Conservation (phyloP, 148 eudicot genomes). For the Vaccinium myrtillus region DNA sequence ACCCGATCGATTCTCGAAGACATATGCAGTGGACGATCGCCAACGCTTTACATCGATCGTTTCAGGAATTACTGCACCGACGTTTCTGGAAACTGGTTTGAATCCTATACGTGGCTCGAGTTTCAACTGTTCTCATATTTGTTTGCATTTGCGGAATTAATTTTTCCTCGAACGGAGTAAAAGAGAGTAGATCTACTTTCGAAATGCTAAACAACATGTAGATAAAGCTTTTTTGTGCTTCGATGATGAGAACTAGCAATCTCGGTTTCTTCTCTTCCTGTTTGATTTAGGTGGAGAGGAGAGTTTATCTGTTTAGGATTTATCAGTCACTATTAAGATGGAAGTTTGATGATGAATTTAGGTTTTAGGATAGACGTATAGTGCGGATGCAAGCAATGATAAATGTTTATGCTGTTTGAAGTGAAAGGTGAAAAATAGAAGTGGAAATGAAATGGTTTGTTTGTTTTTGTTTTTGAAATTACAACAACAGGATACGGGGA, state of each 20-base stretch:
- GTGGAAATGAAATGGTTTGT: neutral
- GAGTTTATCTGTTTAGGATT: neutral
- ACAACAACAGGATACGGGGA: neutral
- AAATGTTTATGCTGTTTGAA: neutral
- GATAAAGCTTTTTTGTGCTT: neutral
- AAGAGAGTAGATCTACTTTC: neutral
- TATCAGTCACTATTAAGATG: neutral
- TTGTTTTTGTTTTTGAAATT: neutral
- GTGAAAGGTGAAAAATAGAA: neutral
- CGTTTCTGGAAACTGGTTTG: conserved; percentile 62
- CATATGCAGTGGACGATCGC: conserved; percentile 54
- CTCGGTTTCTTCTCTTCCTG: neutral
- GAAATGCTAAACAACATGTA: neutral
- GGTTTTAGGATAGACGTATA: neutral
- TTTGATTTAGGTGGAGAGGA: neutral
- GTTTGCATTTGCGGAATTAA: conserved; percentile 2
- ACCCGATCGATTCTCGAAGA: conserved; percentile 56
- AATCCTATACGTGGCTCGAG: neutral
- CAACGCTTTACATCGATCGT: conserved; percentile 51
- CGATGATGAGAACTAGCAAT: neutral
- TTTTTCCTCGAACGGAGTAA: neutral
- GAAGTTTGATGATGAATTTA: neutral
- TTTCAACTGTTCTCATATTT: neutral
- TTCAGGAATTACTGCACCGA: conserved; percentile 78
- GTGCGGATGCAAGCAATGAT: neutral